These are phyloP conservation scores for Vitis hybrid DNA, from an alignment of 177 flowering plant species.

Conservation along the genomic window DNA sequence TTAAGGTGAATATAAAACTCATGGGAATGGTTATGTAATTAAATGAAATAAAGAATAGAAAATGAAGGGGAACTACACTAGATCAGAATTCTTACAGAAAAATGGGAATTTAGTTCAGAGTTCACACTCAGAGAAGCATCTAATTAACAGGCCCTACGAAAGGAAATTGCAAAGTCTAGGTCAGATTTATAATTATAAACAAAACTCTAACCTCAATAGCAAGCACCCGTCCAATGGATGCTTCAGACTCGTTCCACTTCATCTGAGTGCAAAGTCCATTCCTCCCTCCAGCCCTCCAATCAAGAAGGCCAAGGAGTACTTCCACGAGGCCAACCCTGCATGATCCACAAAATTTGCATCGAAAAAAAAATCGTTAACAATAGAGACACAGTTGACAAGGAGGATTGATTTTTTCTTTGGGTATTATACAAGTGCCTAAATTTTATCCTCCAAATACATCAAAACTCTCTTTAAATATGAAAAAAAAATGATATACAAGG, in stretches of 20 bases:
- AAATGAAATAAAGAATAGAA: not conserved
- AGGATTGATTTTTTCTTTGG: too few relatives aligned
- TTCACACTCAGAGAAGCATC: not conserved
- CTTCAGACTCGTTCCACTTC: conserved; percentile 99
- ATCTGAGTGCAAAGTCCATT: conserved; percentile 88
- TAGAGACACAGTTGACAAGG: not conserved
- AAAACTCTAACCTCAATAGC: conserved; percentile 76
- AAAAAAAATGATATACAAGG: too few relatives aligned
- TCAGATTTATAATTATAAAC: not conserved
- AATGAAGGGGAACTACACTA: not conserved
- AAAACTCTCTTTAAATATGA: too few relatives aligned
- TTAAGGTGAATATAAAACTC: too few relatives aligned
- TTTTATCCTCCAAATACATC: too few relatives aligned
- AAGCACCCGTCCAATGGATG: conserved; percentile 94
- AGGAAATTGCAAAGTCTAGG: not conserved
- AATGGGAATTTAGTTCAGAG: too few relatives aligned
- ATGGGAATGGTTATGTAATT: not conserved
- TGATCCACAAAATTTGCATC: conserved; percentile 1
- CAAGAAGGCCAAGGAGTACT: conserved; percentile 96
- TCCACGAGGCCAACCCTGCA: conserved; percentile 97
- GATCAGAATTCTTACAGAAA: not conserved
- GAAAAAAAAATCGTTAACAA: not conserved
- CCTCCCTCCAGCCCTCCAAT: conserved; percentile 98
- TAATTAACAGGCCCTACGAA: not conserved
- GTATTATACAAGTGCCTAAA: too few relatives aligned